Conservation (phyloP, 192 early-diverging fungal species). For the Coemansia asiatica region DNA sequence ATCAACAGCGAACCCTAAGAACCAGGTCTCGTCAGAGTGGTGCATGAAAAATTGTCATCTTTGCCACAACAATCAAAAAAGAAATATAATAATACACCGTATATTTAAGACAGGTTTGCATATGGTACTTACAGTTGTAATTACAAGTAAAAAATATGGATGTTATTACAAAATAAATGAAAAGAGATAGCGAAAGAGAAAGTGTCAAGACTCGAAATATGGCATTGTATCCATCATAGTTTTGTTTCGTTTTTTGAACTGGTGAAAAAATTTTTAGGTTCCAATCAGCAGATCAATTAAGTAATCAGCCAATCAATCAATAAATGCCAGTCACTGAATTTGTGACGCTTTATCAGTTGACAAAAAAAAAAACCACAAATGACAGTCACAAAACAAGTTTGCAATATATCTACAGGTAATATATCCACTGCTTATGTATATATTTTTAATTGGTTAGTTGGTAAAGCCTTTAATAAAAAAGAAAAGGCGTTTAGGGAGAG, state of each 20-base stretch:
- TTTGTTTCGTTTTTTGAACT: too few relatives aligned
- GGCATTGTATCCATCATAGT: too few relatives aligned
- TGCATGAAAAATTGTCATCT: conserved; percentile 57
- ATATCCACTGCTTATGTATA: neutral
- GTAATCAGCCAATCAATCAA: neutral
- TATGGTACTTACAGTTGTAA: too few relatives aligned
- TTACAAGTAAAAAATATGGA: too few relatives aligned
- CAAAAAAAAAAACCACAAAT: neutral
- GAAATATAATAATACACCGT: neutral
- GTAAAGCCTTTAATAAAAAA: conserved; percentile 7
- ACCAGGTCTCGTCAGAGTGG: conserved; percentile 41
- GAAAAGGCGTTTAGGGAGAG: conserved; percentile 2
- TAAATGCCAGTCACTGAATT: neutral
- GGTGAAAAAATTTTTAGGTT: neutral
- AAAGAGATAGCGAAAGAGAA: too few relatives aligned
- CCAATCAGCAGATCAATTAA: neutral
- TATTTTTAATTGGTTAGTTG: neutral
- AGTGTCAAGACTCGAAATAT: too few relatives aligned
- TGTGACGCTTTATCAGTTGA: neutral
- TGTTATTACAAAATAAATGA: too few relatives aligned
- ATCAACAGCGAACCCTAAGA: conserved; percentile 22
- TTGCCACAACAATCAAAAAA: conserved; percentile 14
- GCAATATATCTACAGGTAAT: neutral
- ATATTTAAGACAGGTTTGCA: too few relatives aligned
- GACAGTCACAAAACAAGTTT: neutral